Evolutionary conservation across 1,284 basidiomycete species (phyloP), one percentile per base, ranked within the genome.

Genomic region (Cryptococcus jaspeensis): DNA sequence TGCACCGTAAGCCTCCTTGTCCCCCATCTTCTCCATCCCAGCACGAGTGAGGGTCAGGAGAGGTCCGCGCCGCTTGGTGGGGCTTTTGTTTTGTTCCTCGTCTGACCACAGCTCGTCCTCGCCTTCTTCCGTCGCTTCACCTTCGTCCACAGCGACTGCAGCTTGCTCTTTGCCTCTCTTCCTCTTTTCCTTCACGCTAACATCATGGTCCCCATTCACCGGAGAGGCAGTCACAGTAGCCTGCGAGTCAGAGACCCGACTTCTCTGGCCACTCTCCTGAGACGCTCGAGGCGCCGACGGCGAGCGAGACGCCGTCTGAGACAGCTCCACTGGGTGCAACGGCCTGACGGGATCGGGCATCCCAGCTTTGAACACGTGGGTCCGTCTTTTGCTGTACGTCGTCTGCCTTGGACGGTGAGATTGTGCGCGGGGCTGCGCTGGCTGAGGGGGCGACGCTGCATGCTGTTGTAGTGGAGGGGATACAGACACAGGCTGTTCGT

Each of bases 281-380:
- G 57, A 44, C 20, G 53, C 52, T 18, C 38, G 23, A 35, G 47
- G 54, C 6, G 49, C 46, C 15, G 53, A 49, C n/a, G 13, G 3
- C 6, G 40, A 25, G 4, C 11, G 47, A 36, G 48, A 32, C 13
- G 40, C 15, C 13, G 37, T 28, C 5, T 36, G 52, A 7, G 45
- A 49, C 16, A 50, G 39, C 25, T 20, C 15, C 15, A 25, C 20
- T 25, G 18, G 43, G 18, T 52, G 44, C 12, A 44, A 38, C n/a
- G 12, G 38, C 15, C 28, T 37, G 6, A 41, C 15, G 7, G 56
- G 59, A 22, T 58, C 52, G 22, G 56, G 53, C 20, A 53, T 22
- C 13, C 59, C 59, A 23, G 53, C 42, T 28, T 58, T 57, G 39
- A 42, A 61, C n/a, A 53, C 50, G 36, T 61, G 59, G 23, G 56